Evolutionary conservation across 495 filamentous ascomycete species (phyloP).

Genomic region (Aspergillus cristatus): DNA sequence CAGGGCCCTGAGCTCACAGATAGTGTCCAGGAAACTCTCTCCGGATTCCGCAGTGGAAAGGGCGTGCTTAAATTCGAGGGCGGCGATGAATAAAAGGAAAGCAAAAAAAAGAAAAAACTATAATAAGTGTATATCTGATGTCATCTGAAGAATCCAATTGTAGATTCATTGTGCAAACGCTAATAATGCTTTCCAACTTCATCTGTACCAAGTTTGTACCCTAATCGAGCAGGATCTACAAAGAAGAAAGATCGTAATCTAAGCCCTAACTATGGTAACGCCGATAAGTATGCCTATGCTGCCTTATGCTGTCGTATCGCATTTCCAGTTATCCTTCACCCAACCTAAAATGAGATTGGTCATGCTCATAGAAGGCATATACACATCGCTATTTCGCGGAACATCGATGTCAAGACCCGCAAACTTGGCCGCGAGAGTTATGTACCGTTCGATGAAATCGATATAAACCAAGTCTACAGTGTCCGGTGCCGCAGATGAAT

Average conservation of each 20-base stretch:
- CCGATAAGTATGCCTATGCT: too few relatives aligned
- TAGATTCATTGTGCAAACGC: too few relatives aligned
- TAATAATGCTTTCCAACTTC: too few relatives aligned
- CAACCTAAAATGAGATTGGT: slow-evolving; percentile 68
- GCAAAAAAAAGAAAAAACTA: too few relatives aligned
- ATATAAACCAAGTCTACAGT: slow-evolving; percentile 81
- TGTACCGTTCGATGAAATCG: slow-evolving; percentile 78
- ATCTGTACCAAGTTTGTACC: too few relatives aligned
- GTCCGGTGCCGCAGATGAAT: slow-evolving; percentile 38
- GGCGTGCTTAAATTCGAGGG: slow-evolving; percentile 74
- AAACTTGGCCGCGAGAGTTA: slow-evolving; percentile 63
- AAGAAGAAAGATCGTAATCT: too few relatives aligned
- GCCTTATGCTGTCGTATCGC: slow-evolving; percentile 7
- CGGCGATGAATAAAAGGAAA: slow-evolving; percentile 26
- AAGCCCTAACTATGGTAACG: too few relatives aligned
- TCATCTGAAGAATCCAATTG: too few relatives aligned
- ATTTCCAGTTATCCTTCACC: slow-evolving; percentile 71
- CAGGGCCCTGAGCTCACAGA: slow-evolving; percentile 50
- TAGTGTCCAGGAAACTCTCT: slow-evolving; percentile 65
- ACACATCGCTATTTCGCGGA: slow-evolving; percentile 45
- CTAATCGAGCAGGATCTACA: too few relatives aligned
- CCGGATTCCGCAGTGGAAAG: slow-evolving; percentile 77
- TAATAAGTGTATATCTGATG: neutral
- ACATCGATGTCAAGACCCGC: slow-evolving; percentile 52
- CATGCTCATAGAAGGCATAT: slow-evolving; percentile 56